Percentiles rank a stretch among this genome's conserved stretches.
These are phyloP conservation scores for Dentipellis sp. DNA, from an alignment of 768 basidiomycete genomes.

Conservation along the genomic window DNA sequence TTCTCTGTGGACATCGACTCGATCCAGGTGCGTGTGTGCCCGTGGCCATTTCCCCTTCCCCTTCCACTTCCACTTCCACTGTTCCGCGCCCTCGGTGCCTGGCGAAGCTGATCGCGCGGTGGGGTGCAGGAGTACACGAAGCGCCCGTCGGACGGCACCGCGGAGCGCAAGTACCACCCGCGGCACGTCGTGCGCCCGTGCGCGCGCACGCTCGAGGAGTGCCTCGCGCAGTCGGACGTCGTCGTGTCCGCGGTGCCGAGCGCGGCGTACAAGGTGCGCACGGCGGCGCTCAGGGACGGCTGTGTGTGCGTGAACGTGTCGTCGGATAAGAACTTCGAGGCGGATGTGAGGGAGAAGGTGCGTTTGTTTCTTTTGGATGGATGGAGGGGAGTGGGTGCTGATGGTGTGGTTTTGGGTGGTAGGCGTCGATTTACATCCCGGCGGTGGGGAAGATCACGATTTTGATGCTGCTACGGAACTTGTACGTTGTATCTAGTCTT, in stretches of 20 bases:
- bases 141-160: constrained; percentile 36
- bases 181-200: constrained; percentile 74
- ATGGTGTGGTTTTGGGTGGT: not conserved
- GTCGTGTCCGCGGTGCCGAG: constrained; percentile 92
- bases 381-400: not conserved
- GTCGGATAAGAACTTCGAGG: constrained; percentile 94
- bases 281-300: constrained; percentile 85
- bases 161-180: constrained; percentile 59
- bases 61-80: no score
- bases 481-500: constrained; percentile 43
- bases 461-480: constrained; percentile 91
- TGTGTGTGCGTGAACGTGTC: constrained; percentile 91
- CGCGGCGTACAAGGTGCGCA: constrained; percentile 80
- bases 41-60: no score
- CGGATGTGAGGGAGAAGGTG: constrained; percentile 87
- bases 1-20: constrained; percentile 95
- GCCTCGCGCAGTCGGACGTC: constrained; percentile 80
- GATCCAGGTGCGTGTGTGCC: constrained; percentile 42
- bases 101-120: constrained; percentile 13
- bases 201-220: constrained; percentile 63
- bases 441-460: constrained; percentile 98
- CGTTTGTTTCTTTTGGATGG: constrained; percentile 10
- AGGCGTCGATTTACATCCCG: constrained; percentile 93
- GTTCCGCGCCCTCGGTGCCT: constrained; percentile 1
- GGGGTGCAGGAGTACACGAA: constrained; percentile 75